Base-by-base conservation (phyloP, 1,284 basidiomycete species). In the Ustilago hordei region DNA sequence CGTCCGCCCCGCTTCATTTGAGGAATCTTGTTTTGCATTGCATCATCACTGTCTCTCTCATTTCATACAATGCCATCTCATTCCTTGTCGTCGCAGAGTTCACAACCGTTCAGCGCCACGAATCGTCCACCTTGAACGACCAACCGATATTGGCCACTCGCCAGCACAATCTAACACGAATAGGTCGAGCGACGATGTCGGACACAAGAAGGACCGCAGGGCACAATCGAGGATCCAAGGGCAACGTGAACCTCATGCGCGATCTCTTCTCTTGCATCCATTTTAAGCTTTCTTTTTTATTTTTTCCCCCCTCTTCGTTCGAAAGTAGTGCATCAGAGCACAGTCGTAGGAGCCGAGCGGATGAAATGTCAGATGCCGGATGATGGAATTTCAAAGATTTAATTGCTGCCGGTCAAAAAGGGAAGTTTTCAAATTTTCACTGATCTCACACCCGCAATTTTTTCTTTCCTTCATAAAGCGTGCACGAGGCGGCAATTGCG, bases 1-100 rank as follows among this genome's bases (percentile, higher is more conserved):
- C 4, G 13, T 36, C 31, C 36, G 19, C 36, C 36, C 36, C n/a
- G n/a, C 13, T n/a, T 38, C 31, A 28, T 28, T 28, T 28, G 23
- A 28, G 48, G 48, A 50, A 50, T 50, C 48, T 12, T 32, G 28
- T 54, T 19, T 38, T n/a, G 32, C 36, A 54, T 38, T 54, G 53
- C 34, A 54, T 54, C 53, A 31, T 31, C 28, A 31, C 48, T 50
- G 48, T 50, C 48, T 19, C 31, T 50, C 7, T 50, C 48, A n/a
- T 50, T 8, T 28, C 12, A 9, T n/a, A 50, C 11, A 50, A 50
- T 50, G 48, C 5, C n/a, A 50, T 11, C 9, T 9, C 28, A 28
- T 13, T 50, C 31, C 31, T 31, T 28, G 48, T 32, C 48, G n/a
- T 50, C 48, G 19, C 23, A 31, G 23, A 23, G 19, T 28, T 19